Conservation (phyloP, 345 rosid species). For the Camelina hispida region DNA sequence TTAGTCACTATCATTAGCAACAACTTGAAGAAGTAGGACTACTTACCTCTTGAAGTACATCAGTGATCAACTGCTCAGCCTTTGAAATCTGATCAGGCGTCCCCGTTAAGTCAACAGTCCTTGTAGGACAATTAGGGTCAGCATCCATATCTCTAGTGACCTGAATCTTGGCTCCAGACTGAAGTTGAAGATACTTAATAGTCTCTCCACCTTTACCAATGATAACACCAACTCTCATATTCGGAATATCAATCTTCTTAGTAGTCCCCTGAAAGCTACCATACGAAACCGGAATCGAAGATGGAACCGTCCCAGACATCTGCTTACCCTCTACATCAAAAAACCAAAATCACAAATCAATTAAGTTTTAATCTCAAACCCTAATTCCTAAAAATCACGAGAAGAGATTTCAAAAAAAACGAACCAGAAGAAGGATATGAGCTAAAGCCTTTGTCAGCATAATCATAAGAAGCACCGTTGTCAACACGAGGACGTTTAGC, state of each 20-base stretch:
- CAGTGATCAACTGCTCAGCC: conserved; percentile 91
- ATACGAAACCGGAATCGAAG: conserved; percentile 73
- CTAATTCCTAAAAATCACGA: neutral
- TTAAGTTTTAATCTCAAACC: neutral
- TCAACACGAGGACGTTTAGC: conserved; percentile 85
- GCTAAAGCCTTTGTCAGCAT: conserved; percentile 59
- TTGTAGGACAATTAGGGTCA: conserved; percentile 69
- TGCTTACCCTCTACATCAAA: conserved; percentile 61
- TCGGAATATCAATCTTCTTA: conserved; percentile 91
- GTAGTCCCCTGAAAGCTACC: conserved; percentile 70
- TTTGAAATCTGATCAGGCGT: conserved; percentile 80
- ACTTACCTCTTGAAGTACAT: conserved; percentile 79
- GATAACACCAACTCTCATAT: conserved; percentile 93
- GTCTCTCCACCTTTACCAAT: conserved; percentile 99
- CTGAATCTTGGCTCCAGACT: conserved; percentile 99
- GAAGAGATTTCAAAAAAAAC: neutral
- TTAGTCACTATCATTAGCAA: neutral
- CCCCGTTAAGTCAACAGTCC: conserved; percentile 86
- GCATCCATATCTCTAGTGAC: conserved; percentile 94
- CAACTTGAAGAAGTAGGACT: neutral
- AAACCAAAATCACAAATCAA: neutral
- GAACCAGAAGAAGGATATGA: conserved; percentile 53
- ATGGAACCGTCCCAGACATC: conserved; percentile 51
- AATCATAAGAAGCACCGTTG: conserved; percentile 67
- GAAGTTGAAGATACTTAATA: conserved; percentile 86